Base-by-base conservation (phyloP, 805 yeast genomes). In the Saccharomycopsis capsularis region DNA sequence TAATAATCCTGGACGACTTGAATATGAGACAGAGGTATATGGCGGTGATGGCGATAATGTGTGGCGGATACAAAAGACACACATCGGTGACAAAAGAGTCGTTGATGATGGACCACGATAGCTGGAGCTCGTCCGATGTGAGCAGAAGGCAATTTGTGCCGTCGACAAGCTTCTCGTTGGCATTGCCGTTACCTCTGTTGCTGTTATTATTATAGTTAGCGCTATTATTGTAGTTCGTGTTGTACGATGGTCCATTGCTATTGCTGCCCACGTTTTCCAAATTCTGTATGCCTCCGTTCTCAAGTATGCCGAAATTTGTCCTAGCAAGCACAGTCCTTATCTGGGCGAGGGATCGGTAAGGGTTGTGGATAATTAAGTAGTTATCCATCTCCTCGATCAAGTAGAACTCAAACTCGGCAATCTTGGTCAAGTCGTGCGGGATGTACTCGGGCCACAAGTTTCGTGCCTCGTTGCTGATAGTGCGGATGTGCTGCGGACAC, bases 371-470 rank as follows among this genome's bases (percentile, higher is more conserved):
- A n/a, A 83, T 70, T 53, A 85, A 59, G 59, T 72, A 82, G 65
- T 84, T 72, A 59, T 84, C 79, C 66, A 93, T 71, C 63, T 90
- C 98, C 59, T 89, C 97, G 18, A 93, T 81, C 40, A 93, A 64
- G 61, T 91, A 93, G 62, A 93, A 93, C 65, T 93, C 99, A 66
- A 95, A 86, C 62, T 93, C 98, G 0, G 98, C 97, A 15, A 93
- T 71, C 59, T 86, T 87, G 25, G 95, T 83, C 16, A 89, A 78
- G 62, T 91, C 98, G 51, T 85, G 88, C 0, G 97, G 95, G 34
- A 91, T 82, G 59, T 81, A 87, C 59, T 90, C 96, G 0, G 98
- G 97, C 98, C 98, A 91, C 36, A 88, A 67, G 35, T 82, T 82
- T 46, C 96, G 68, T 1, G 97, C 93, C 61, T 91, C 98, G 18